Base-by-base conservation (phyloP, 179 eudicot genomes). In the Spinacia oleracea region DNA sequence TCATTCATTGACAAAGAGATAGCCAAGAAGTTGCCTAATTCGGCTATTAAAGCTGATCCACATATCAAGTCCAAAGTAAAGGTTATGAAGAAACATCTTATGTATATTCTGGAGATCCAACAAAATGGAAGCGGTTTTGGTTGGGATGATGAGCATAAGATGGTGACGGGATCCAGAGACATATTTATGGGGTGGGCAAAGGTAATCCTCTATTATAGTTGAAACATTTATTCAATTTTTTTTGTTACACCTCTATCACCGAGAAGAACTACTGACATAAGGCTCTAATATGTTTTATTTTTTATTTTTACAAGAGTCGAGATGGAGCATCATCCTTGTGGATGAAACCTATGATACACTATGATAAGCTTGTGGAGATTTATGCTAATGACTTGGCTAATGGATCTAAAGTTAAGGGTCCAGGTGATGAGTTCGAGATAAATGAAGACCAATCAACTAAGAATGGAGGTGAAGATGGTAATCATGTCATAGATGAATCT, bases 291-390 rank as follows among this genome's bases (percentile, higher is more conserved):
- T n/a, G n/a, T n/a, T n/a, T n/a, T n/a, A n/a, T n/a, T n/a, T n/a
- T n/a, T n/a, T n/a, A n/a, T n/a, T n/a, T n/a, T n/a, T n/a, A 50
- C 1, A 3, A 50, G 21, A 9, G 14, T 50, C 55, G 18, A 50
- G 55, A 50, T 62, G 74, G 74, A 69, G 73, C 65, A 40, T 35
- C 74, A 32, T 11, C 73, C 40, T 77, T 77, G 25, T 77, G 16
- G 34, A 69, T 12, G 40, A 77, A 68, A 15, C 51, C 18, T 21
- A 12, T 67, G 16, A 6, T 66, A 5, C 40, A 66, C 35, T 77
- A 66, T 77, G 55, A 68, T 31, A 69, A 32, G 7, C 9, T 53
- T 4, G 60, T 48, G 0, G 55, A 53, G 11, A 77, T 77, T 4
- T 35, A 77, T 77, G 51, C 23, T 9, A 55, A 55, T 50, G 67